A percentile compares a stretch with the other conserved stretches of the same genome.
phyloP scores from a whole-genome alignment of 148 eudicot genomes.

The Dianthus caryophyllus region DNA sequence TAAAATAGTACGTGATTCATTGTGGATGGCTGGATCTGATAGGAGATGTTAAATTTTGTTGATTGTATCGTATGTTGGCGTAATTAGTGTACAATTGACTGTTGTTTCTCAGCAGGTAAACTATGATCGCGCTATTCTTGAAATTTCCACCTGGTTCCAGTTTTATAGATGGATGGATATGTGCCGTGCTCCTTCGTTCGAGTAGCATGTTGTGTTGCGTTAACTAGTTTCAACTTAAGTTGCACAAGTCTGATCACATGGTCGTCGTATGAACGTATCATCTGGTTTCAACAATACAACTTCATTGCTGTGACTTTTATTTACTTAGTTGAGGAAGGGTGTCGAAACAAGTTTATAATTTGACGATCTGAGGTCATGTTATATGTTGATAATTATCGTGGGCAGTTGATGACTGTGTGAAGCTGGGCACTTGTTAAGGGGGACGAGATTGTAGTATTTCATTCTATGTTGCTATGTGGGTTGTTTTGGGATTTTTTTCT shows the following conservation, averaged over 20 bases:
- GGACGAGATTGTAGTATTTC: background rate
- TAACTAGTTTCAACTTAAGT: background rate
- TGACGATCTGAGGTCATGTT: conserved; percentile 4
- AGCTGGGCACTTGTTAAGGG: conserved; percentile 8
- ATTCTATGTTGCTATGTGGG: background rate
- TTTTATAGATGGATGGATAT: conserved; percentile 20
- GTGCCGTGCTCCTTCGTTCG: conserved; percentile 14
- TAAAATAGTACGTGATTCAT: too few species aligned
- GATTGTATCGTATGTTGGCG: background rate
- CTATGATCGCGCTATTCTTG: conserved; percentile 33
- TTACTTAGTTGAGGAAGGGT: conserved; percentile 1
- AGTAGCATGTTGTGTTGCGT: conserved; percentile 1
- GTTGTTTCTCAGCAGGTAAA: conserved; percentile 58
- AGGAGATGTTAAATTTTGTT: background rate
- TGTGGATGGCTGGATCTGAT: too few species aligned
- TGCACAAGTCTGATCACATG: conserved; percentile 11
- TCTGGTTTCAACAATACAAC: background rate
- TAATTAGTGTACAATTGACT: conserved; percentile 15
- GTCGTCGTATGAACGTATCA: conserved; percentile 15
- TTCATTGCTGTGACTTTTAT: background rate
- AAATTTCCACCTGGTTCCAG: conserved; percentile 30
- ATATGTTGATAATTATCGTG: background rate
- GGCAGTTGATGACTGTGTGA: conserved; percentile 11
- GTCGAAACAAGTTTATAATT: background rate
- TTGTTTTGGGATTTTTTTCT: conserved; percentile 7